Percentiles rank a stretch among this genome's conserved stretches.
phyloP scores from a whole-genome alignment of 2,329 filamentous ascomycete species.

The Coleophoma cylindrospora region DNA sequence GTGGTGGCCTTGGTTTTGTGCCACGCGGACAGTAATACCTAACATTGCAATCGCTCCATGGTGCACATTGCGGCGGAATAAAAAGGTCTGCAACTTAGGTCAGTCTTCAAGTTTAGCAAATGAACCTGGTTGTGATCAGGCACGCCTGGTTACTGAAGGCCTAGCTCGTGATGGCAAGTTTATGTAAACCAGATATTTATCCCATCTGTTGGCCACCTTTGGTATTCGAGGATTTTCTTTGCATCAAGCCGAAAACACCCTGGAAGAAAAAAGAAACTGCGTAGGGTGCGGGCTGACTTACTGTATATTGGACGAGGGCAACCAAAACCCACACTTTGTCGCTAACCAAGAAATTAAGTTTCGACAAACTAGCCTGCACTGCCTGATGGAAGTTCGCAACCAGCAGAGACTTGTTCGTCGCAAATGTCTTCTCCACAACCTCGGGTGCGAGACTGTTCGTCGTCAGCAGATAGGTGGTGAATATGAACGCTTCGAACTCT shows the following conservation, averaged over 20 bases:
- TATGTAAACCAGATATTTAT: too few species aligned
- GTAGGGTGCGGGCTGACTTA: constrained; percentile 2
- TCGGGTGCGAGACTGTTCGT: constrained; percentile 49
- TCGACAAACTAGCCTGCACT: constrained; percentile 9
- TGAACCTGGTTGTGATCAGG: neutral
- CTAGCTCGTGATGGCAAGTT: too few species aligned
- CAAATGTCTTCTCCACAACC: constrained; percentile 31
- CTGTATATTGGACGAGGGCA: constrained; percentile 15
- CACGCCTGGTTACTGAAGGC: neutral
- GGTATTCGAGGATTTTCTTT: neutral
- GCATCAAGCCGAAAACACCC: neutral
- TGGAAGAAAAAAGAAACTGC: neutral
- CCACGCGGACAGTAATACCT: constrained; percentile 59
- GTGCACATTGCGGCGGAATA: constrained; percentile 39
- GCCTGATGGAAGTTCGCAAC: constrained; percentile 6
- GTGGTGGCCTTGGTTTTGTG: constrained; percentile 62
- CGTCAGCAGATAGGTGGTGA: constrained; percentile 56
- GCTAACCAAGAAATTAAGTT: constrained; percentile 12
- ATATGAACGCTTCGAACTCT: constrained; percentile 63
- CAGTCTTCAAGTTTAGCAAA: neutral
- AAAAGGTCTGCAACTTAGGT: constrained; percentile 7
- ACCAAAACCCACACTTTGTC: constrained; percentile 9
- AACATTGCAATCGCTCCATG: constrained; percentile 57
- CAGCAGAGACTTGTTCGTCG: constrained; percentile 8
- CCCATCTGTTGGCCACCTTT: neutral